Evolutionary conservation across 2,329 filamentous ascomycete species (phyloP).

Genomic region (Lasiodiplodia sp.): DNA sequence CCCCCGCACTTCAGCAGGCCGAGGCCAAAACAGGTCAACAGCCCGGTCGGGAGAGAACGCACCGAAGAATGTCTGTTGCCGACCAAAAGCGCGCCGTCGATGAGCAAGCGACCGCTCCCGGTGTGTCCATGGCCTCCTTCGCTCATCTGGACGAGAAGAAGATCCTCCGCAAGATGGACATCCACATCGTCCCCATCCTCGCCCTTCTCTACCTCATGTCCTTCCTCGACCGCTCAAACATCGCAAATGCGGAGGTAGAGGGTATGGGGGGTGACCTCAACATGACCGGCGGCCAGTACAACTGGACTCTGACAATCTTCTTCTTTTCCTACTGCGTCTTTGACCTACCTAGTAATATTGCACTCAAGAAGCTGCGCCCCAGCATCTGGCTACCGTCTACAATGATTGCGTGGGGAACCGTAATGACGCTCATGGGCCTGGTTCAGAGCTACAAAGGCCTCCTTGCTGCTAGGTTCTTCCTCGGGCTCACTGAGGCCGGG

Average conservation of each 20-base stretch:
- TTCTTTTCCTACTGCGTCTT: slow-evolving; percentile 57
- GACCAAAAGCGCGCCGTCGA: not conserved
- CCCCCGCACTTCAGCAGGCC: not conserved
- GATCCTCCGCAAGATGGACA: slow-evolving; percentile 37
- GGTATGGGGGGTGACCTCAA: slow-evolving; percentile 36
- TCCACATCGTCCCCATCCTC: slow-evolving; percentile 34
- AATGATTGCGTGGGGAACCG: slow-evolving; percentile 52
- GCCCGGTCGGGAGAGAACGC: not conserved
- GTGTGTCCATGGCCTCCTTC: slow-evolving; percentile 30
- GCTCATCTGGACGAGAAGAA: slow-evolving; percentile 36
- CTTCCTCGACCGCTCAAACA: slow-evolving; percentile 37
- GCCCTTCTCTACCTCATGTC: slow-evolving; percentile 40
- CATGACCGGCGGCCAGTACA: slow-evolving; percentile 63
- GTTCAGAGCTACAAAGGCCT: slow-evolving; percentile 56
- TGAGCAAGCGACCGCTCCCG: slow-evolving; percentile 2
- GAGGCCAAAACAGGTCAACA: not conserved
- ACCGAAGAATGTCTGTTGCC: not conserved
- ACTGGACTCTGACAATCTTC: slow-evolving; percentile 68
- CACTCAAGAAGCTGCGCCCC: slow-evolving; percentile 64
- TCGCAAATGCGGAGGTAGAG: slow-evolving; percentile 53
- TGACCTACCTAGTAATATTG: slow-evolving; percentile 61
- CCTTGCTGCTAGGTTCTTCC: slow-evolving; percentile 53
- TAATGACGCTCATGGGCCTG: slow-evolving; percentile 54
- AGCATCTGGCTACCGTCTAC: slow-evolving; percentile 44
- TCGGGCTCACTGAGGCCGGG: slow-evolving; percentile 43